These are phyloP conservation scores for Torulaspora microellipsoides DNA, from an alignment of 805 yeast genomes.

Conservation along the genomic window DNA sequence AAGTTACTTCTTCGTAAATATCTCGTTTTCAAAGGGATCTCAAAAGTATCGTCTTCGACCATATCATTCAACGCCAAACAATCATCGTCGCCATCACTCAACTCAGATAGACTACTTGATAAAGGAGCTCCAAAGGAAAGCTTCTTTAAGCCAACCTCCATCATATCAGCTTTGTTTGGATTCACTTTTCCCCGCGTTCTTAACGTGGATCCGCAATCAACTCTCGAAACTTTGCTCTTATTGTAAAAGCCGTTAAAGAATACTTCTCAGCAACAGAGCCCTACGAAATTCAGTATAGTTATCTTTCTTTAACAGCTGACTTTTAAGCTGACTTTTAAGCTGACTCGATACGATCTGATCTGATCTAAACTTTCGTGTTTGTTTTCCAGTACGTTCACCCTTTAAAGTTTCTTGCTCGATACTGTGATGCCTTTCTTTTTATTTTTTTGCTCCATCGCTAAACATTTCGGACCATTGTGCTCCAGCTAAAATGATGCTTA, in stretches of 20 bases:
- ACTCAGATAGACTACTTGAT: slow-evolving; percentile 12
- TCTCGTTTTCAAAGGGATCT: slow-evolving; percentile 25
- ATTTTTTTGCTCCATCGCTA: too few relatives aligned
- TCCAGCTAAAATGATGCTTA: too few relatives aligned
- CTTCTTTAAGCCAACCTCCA: slow-evolving; percentile 5
- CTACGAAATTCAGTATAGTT: too few relatives aligned
- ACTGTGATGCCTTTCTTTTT: too few relatives aligned
- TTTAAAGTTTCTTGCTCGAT: too few relatives aligned
- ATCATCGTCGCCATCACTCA: slow-evolving; percentile 15
- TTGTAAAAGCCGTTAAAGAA: background rate
- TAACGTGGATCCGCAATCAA: background rate
- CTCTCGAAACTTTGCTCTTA: background rate
- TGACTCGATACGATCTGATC: too few relatives aligned
- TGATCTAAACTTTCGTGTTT: too few relatives aligned
- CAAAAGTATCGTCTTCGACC: slow-evolving; percentile 21
- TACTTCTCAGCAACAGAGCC: too few relatives aligned
- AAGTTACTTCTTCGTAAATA: slow-evolving; percentile 20
- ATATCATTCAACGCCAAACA: slow-evolving; percentile 12
- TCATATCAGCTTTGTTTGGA: background rate
- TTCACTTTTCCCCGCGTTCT: background rate
- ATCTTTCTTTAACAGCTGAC: too few relatives aligned
- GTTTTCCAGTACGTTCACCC: too few relatives aligned
- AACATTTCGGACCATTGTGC: too few relatives aligned
- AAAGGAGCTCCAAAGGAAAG: slow-evolving; percentile 1
- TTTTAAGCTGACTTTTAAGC: too few relatives aligned